Evolutionary conservation across 257 asterid genomes (phyloP).

Genomic region (Nicotiana noctiflora): DNA sequence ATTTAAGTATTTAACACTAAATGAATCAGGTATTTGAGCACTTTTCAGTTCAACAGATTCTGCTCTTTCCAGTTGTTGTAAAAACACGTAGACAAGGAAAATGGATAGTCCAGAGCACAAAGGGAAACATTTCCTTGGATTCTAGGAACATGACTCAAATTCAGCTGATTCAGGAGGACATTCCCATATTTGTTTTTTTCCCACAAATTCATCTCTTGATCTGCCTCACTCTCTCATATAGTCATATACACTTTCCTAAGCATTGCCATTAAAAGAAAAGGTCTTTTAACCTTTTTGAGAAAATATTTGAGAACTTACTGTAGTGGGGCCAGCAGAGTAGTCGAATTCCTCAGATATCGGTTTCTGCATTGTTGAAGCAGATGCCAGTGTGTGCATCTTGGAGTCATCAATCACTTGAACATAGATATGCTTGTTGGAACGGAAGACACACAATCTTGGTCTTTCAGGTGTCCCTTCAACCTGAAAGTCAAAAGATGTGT

Average conservation of each 20-base stretch:
- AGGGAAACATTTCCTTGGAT: not conserved
- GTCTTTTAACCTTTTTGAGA: not conserved
- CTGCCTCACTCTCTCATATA: not conserved
- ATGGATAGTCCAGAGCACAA: not conserved
- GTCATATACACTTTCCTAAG: not conserved
- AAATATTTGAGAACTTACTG: slow-evolving; percentile 43
- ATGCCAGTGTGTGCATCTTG: slow-evolving; percentile 95
- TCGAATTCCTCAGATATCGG: slow-evolving; percentile 73
- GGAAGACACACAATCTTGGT: slow-evolving; percentile 84
- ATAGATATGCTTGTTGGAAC: slow-evolving; percentile 90
- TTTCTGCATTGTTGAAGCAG: slow-evolving; percentile 96
- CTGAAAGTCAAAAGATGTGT: slow-evolving; percentile 21
- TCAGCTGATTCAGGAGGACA: not conserved
- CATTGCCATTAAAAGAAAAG: not conserved
- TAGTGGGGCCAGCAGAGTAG: slow-evolving; percentile 77
- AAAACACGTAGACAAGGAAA: not conserved
- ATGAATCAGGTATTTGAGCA: not conserved
- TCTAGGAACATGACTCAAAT: not conserved
- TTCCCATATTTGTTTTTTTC: not conserved
- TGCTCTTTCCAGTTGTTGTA: not conserved
- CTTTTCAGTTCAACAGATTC: not conserved
- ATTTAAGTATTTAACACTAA: too few species aligned
- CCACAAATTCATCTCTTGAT: not conserved
- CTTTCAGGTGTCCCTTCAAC: slow-evolving; percentile 92
- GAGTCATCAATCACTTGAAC: slow-evolving; percentile 95